A percentile compares a stretch with the other conserved stretches of the same genome.
Evolutionary conservation across 305 asterid genomes (phyloP).

Genomic region (Solanum hybrid): DNA sequence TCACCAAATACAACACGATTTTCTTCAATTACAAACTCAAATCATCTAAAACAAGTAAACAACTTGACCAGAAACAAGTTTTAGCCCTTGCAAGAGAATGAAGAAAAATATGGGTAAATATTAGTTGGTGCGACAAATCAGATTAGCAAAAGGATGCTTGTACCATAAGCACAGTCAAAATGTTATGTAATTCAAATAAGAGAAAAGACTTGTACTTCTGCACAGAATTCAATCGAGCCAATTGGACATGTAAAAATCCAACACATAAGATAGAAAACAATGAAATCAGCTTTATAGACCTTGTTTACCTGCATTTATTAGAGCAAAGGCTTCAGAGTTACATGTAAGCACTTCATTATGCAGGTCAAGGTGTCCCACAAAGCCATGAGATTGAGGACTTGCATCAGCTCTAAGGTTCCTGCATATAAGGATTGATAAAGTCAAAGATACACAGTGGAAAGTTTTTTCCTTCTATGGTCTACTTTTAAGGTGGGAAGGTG

Average conservation of each 20-base stretch:
- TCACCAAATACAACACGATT: not conserved
- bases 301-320: constrained; percentile 57
- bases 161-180: not conserved
- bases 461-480: not conserved
- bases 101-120: not conserved
- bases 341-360: constrained; percentile 61
- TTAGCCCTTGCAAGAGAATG: not conserved
- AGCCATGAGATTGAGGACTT: constrained; percentile 28
- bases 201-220: not conserved
- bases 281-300: constrained; percentile 23
- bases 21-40: not conserved
- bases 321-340: constrained; percentile 58
- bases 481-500: not conserved
- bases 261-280: not conserved
- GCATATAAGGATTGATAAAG: constrained; percentile 20
- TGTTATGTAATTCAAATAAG: not conserved
- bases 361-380: constrained; percentile 43
- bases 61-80: not conserved
- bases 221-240: not conserved
- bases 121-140: not conserved
- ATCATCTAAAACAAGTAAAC: not conserved
- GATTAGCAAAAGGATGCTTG: not conserved
- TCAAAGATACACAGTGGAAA: constrained; percentile 5
- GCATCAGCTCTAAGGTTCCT: constrained; percentile 83
- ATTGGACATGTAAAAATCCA: not conserved